Evolutionary conservation across 2,329 filamentous ascomycete species (phyloP), one percentile per base, ranked within the genome.

Genomic region (Penicillium sp.): DNA sequence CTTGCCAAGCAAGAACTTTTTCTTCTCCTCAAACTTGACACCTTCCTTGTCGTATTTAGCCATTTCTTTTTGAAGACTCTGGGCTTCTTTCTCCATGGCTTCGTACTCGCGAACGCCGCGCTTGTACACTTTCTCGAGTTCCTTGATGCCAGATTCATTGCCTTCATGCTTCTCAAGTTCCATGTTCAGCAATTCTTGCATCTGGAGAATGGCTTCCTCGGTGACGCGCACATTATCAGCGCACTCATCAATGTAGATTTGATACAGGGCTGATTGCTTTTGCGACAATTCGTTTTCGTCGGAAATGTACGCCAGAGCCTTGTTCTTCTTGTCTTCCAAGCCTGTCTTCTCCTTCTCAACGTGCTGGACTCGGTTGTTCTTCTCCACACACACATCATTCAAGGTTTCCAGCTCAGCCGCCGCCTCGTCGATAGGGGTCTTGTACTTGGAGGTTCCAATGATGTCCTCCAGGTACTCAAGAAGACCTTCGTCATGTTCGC

Each of bases 391-490:
- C 2, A 94, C 79, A 55, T 98, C 92, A 59, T 98, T 98, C 37
- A 96, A 75, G 1, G 80, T 81, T 65, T 98, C 92, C 0, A 95
- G 86, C 63, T 96, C 86, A 1, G 82, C 70, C 0, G 88, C 90
- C 0, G 89, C 82, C 67, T 98, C 92, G 53, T 98, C 92, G 47
- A 98, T 98, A 0, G 92, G 90, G 0, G 84, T 78, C 68, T 98
- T 98, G 71, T 98, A 98, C 62, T 95, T 95, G 4, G 92, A 96
- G 0, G 92, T 98, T 46, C 93, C 92, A 54, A 98, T 96, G 45
- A 98, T 98, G 57, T 98, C 92, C 62, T 98, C 92, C 0, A 98
- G 77, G 49, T 98, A 98, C 63, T 98, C 92, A 12, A 98, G 74
- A 3, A 98, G 76, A 9, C 92, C 92, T 56, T 98, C 92, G 44